phyloP scores from a whole-genome alignment of 1,284 basidiomycete species.

The Tylopilus sp. region DNA sequence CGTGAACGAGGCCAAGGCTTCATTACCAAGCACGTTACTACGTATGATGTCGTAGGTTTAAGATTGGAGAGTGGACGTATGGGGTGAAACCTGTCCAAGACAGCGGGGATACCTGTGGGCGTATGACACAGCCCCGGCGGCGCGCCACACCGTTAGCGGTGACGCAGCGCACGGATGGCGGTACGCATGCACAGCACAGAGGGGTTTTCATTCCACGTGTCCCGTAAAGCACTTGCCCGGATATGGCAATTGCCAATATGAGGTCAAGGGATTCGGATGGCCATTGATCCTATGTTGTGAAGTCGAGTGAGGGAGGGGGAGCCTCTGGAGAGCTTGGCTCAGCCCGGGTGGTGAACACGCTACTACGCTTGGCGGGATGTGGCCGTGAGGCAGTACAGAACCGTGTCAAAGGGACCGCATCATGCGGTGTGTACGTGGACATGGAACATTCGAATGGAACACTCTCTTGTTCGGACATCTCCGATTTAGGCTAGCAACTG shows the following conservation, averaged over 20 bases:
- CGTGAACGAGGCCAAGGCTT: too few species aligned
- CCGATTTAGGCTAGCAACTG: slow-evolving; percentile 10
- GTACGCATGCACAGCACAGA: too few species aligned
- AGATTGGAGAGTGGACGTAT: background rate
- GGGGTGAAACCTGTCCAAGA: too few species aligned
- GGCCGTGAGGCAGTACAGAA: slow-evolving; percentile 14
- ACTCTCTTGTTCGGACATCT: slow-evolving; percentile 13
- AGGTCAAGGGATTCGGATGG: too few species aligned
- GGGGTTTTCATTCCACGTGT: too few species aligned
- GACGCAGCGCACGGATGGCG: background rate
- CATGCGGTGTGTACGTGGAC: slow-evolving; percentile 18
- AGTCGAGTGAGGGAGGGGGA: background rate
- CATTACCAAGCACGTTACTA: too few species aligned
- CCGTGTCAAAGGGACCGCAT: background rate
- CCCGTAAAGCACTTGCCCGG: background rate
- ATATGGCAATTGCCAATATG: too few species aligned
- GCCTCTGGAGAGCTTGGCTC: background rate
- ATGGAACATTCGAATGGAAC: slow-evolving; percentile 34
- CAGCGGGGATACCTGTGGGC: too few species aligned
- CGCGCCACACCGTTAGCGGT: background rate
- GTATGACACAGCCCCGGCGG: background rate
- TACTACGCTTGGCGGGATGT: background rate
- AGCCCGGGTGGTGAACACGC: background rate
- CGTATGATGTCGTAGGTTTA: too few species aligned
- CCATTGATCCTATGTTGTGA: too few species aligned